Conservation (phyloP, 768 basidiomycete genomes). For the Amanita pseudoporphyria region DNA sequence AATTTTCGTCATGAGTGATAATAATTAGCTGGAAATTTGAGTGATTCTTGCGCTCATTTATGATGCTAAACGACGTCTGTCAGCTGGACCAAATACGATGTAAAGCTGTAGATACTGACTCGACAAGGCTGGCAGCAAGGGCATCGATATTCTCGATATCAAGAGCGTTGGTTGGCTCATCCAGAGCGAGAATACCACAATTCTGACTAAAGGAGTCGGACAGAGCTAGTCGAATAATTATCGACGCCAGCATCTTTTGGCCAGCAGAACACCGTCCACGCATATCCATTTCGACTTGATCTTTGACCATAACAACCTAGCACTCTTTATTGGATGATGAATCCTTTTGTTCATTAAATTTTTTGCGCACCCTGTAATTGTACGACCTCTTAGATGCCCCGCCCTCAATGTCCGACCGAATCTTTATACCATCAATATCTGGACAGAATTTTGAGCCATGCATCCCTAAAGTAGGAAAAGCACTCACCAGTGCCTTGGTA, state of each 20-base stretch:
- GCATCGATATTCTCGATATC: constrained; percentile 96
- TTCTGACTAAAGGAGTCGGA: constrained; percentile 98
- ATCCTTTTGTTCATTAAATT: constrained; percentile 5
- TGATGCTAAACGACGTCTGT: constrained; percentile 51
- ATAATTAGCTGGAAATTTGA: constrained; percentile 95
- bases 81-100: constrained; percentile 5
- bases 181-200: constrained; percentile 94
- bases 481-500: constrained; percentile 91
- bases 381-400: constrained; percentile 87
- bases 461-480: neutral
- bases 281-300: constrained; percentile 99
- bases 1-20: constrained; percentile 96
- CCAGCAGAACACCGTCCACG: constrained; percentile 96
- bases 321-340: constrained; percentile 8
- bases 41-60: constrained; percentile 83
- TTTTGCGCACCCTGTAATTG: constrained; percentile 77
- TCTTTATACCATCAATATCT: constrained; percentile 98
- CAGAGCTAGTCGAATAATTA: constrained; percentile 93
- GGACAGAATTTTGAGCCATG: constrained; percentile 1
- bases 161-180: constrained; percentile 96
- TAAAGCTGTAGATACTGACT: constrained; percentile 42
- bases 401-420: constrained; percentile 89
- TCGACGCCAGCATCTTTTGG: constrained; percentile 97
- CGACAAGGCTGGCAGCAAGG: constrained; percentile 82
- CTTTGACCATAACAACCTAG: constrained; percentile 98